Conservation (phyloP, 2,329 filamentous ascomycete genomes). For the Lachnellula subtilissima region DNA sequence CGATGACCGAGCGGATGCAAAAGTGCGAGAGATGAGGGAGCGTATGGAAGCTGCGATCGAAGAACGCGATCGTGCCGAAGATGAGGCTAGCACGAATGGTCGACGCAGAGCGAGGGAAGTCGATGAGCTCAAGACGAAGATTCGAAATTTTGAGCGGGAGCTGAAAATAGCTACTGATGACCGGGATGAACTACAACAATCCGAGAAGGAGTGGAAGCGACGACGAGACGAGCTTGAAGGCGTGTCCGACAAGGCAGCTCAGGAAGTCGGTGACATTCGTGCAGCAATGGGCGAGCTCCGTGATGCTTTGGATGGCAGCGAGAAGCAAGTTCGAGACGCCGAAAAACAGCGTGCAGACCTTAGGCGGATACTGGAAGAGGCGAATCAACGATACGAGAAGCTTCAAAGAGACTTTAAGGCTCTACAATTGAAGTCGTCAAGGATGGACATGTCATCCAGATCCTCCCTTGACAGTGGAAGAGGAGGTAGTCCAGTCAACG, state of each 20-base stretch:
- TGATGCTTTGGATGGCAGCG: conserved; percentile 78
- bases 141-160: conserved; percentile 77
- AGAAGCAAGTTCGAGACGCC: conserved; percentile 75
- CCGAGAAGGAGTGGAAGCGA: conserved; percentile 69
- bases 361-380: conserved; percentile 71
- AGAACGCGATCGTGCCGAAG: conserved; percentile 87
- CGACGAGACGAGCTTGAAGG: conserved; percentile 73
- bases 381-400: conserved; percentile 72
- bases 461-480: conserved; percentile 33
- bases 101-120: conserved; percentile 74
- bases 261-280: conserved; percentile 72
- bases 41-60: conserved; percentile 88
- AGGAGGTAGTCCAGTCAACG: conserved; percentile 21
- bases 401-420: conserved; percentile 61
- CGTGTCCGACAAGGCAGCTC: conserved; percentile 60
- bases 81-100: conserved; percentile 75
- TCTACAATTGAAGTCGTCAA: conserved; percentile 41
- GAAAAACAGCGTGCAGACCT: conserved; percentile 79
- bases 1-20: conserved; percentile 73
- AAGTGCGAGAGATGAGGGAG: conserved; percentile 82
- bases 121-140: conserved; percentile 75
- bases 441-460: conserved; percentile 28
- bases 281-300: conserved; percentile 73
- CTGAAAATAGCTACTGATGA: conserved; percentile 67
- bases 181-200: conserved; percentile 69